Conservation (phyloP, 768 basidiomycete species). For the Tremella fuciformis region DNA sequence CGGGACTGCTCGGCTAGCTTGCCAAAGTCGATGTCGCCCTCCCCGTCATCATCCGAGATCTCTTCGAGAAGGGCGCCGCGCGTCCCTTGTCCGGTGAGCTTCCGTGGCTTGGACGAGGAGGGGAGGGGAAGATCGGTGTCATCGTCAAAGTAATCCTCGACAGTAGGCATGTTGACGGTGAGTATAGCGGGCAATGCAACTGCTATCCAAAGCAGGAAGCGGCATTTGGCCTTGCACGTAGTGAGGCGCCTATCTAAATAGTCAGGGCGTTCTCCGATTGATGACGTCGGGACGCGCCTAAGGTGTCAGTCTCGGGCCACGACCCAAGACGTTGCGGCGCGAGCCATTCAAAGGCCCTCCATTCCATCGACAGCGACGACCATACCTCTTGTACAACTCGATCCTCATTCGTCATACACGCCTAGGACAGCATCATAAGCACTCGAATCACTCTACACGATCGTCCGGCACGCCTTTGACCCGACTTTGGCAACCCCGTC, state of each 20-base stretch:
- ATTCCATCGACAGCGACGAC: too few relatives aligned
- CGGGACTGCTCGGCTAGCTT: constrained; percentile 40
- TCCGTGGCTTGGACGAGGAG: constrained; percentile 38
- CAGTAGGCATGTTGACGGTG: constrained; percentile 57
- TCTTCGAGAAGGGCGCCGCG: constrained; percentile 77
- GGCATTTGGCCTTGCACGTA: too few relatives aligned
- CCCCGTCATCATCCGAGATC: constrained; percentile 64
- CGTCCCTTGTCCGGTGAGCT: constrained; percentile 63
- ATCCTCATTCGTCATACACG: too few relatives aligned
- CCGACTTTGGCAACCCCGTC: background rate
- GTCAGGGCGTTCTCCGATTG: too few relatives aligned
- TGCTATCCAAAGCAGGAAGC: too few relatives aligned
- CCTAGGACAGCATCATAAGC: background rate
- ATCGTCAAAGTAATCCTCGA: constrained; percentile 82
- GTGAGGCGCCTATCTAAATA: too few relatives aligned
- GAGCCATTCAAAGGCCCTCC: too few relatives aligned
- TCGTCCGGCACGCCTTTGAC: background rate
- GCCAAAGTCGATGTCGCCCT: constrained; percentile 43
- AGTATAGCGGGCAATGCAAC: too few relatives aligned
- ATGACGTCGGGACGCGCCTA: too few relatives aligned
- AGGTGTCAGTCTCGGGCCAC: too few relatives aligned
- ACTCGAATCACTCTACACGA: background rate
- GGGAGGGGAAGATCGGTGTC: constrained; percentile 88
- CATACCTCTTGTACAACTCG: too few relatives aligned
- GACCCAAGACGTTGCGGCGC: too few relatives aligned